A percentile compares a stretch with the other conserved stretches of the same genome.
These are phyloP conservation scores for Euptelea pleiosperma DNA, from an alignment of 164 flowering plant genomes.

Conservation along the genomic window DNA sequence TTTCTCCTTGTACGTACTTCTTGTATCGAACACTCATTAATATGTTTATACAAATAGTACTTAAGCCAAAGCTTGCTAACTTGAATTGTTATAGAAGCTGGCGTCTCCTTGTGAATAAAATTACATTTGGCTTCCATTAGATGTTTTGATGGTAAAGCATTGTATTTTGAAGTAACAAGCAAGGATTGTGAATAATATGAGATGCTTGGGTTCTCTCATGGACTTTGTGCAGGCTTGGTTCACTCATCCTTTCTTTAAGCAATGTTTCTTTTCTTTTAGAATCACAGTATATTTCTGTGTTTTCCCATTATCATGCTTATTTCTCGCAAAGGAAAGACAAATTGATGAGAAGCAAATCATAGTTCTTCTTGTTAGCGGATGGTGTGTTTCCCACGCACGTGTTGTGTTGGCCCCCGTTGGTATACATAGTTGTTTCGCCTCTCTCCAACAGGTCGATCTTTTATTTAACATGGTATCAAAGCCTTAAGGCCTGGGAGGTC, in stretches of 20 bases:
- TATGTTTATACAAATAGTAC: neutral
- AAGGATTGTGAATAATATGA: neutral
- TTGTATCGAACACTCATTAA: constrained; percentile 1
- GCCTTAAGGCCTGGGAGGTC: too few relatives aligned
- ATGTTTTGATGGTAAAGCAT: too few relatives aligned
- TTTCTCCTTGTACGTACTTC: constrained; percentile 71
- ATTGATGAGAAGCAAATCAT: neutral
- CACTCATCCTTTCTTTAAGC: neutral
- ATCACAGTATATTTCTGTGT: neutral
- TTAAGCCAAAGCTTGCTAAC: neutral
- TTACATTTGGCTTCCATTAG: neutral
- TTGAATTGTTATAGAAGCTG: neutral
- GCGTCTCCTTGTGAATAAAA: neutral
- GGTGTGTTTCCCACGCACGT: too few relatives aligned
- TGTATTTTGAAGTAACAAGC: too few relatives aligned
- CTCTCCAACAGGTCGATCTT: too few relatives aligned
- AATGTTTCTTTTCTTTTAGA: neutral
- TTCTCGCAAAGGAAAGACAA: neutral
- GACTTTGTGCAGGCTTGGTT: neutral
- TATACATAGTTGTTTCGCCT: too few relatives aligned
- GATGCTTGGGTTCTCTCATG: too few relatives aligned
- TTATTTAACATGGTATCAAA: too few relatives aligned
- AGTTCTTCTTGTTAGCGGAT: too few relatives aligned
- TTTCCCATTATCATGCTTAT: neutral
- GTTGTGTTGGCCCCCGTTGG: too few relatives aligned